Base-by-base conservation (phyloP, 768 basidiomycete species). In the Trametes punicea region DNA sequence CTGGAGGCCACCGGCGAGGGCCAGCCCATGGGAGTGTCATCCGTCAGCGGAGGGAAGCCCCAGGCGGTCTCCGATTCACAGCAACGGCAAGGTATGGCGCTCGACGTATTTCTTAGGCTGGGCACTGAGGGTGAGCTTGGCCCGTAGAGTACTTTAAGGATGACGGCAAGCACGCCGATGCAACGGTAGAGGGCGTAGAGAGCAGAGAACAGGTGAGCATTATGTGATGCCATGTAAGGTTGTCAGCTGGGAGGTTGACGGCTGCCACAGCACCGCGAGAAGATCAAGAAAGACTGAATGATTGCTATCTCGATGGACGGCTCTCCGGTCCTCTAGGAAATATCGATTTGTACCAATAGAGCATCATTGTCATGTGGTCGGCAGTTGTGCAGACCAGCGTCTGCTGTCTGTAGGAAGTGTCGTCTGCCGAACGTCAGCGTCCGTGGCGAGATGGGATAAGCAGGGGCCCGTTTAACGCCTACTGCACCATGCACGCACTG, bases 1-100 rank as follows among this genome's bases (percentile, higher is more conserved):
- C 76, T 81, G 42, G 78, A 79, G 64, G 74, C 74, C 13, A 77
- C 77, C 1, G 77, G 70, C 34, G 71, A 75, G n/a, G 70, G 78
- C 23, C 58, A 72, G 46, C 77, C 78, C 6, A 75, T 81, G 77
- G 77, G 80, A 20, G 74, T 74, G 10, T 75, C 77, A 13, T 79
- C 74, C 33, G 71, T 62, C 55, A 64, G 42, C 58, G 75, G 65
- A 51, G 72, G 60, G 8, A 62, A 68, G 59, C 65, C 73, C 51
- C 55, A 70, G 52, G 70, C 70, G 36, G 70, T 75, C 23, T 52
- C 67, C 4, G 79, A 82, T 54, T 49, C 49, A 2, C 70, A 79
- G 33, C 79, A 82, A 62, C 72, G 81, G 36, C 66, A 74, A 70
- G 70, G 81, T 80, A 56, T 39, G 71, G 49, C 8, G 21, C 2